phyloP scores from a whole-genome alignment of 306 rosid species.

The Fagus crenata region DNA sequence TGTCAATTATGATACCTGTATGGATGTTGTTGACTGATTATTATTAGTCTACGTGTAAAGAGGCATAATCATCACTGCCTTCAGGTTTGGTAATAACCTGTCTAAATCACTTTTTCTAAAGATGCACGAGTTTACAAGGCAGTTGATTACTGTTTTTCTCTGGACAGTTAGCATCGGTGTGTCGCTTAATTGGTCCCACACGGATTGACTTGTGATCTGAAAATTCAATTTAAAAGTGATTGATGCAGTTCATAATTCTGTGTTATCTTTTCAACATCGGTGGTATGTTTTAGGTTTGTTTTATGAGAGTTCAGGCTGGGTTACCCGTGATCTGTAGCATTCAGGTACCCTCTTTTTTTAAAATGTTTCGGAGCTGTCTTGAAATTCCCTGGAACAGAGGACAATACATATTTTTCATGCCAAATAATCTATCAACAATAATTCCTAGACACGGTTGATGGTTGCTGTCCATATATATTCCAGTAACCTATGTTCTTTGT shows the following conservation, averaged over 20 bases:
- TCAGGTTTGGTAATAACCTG: not conserved
- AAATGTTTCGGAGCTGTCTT: no score
- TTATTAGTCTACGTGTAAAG: not conserved
- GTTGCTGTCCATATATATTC: no score
- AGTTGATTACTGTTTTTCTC: not conserved
- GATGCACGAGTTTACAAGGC: not conserved
- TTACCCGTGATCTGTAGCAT: no score
- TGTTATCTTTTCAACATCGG: not conserved
- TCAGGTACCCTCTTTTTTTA: no score
- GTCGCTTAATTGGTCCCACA: not conserved
- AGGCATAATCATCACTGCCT: not conserved
- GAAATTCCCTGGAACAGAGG: no score
- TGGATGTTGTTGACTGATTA: not conserved
- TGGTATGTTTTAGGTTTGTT: no score
- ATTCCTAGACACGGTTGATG: no score
- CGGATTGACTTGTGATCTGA: not conserved
- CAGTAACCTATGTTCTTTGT: no score
- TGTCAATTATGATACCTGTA: not conserved
- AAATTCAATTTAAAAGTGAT: not conserved
- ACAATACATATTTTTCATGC: no score
- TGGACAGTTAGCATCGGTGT: not conserved
- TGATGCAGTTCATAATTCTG: not conserved
- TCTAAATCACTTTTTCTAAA: conserved; percentile 1
- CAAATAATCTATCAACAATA: no score
- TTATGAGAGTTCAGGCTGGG: no score